Conservation (phyloP, 441 rosid species). For the Populus hybrid region DNA sequence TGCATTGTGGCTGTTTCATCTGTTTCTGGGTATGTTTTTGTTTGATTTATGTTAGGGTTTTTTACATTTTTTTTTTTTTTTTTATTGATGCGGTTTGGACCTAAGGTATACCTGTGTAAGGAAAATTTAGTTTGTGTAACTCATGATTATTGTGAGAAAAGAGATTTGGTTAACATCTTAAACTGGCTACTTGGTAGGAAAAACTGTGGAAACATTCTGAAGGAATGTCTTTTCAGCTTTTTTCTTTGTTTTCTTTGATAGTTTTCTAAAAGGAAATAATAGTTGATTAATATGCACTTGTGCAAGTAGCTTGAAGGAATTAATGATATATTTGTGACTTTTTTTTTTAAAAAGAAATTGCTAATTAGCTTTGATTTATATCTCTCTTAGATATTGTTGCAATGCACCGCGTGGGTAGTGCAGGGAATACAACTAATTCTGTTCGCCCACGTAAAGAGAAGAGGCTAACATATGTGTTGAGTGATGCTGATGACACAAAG, state of each 20-base stretch:
- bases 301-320: neutral
- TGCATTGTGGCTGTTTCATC: no score
- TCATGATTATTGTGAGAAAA: neutral
- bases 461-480: constrained; percentile 88
- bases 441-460: constrained; percentile 97
- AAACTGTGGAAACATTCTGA: neutral
- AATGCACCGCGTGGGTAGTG: constrained; percentile 99
- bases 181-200: neutral
- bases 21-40: neutral
- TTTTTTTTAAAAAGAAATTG: neutral
- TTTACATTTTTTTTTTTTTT: no score
- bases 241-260: neutral
- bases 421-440: constrained; percentile 86
- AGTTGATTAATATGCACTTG: neutral
- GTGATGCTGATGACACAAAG: constrained; percentile 74
- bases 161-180: neutral
- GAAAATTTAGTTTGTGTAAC: neutral
- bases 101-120: neutral
- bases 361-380: neutral
- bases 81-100: no score
- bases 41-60: neutral
- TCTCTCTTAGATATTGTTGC: constrained; percentile 31
- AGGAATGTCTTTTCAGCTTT: neutral
- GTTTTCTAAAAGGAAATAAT: neutral
- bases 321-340: neutral